Conservation (phyloP, 2,329 filamentous ascomycete genomes). For the Pseudopyrenochaeta lycopersici region DNA sequence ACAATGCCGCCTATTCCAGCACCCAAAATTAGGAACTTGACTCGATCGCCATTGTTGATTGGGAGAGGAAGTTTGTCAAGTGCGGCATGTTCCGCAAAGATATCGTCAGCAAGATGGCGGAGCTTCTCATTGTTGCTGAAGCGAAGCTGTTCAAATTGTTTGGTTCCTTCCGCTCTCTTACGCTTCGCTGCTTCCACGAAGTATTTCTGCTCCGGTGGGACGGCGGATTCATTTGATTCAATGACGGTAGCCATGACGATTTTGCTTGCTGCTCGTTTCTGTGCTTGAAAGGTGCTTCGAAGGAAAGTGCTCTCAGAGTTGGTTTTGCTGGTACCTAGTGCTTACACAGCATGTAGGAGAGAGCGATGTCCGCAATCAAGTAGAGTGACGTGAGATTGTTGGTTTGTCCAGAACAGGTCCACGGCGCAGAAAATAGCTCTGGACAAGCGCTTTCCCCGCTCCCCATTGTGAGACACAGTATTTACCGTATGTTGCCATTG, state of each 20-base stretch:
- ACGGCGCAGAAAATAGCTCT: neutral
- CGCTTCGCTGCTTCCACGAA: slow-evolving; percentile 23
- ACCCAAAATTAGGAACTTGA: slow-evolving; percentile 49
- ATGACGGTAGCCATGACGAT: slow-evolving; percentile 3
- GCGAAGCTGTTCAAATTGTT: slow-evolving; percentile 21
- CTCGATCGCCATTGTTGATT: slow-evolving; percentile 1
- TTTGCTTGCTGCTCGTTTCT: neutral
- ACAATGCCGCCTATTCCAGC: slow-evolving; percentile 53
- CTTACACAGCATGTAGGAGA: neutral
- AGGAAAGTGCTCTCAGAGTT: neutral
- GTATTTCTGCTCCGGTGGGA: slow-evolving; percentile 21
- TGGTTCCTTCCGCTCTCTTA: slow-evolving; percentile 14
- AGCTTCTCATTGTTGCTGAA: slow-evolving; percentile 19
- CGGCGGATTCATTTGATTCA: slow-evolving; percentile 10
- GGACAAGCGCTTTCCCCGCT: neutral
- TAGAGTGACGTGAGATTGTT: slow-evolving; percentile 2
- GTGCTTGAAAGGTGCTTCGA: neutral
- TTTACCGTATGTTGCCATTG: slow-evolving; percentile 1
- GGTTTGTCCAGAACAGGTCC: neutral
- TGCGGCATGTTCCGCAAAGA: slow-evolving; percentile 21
- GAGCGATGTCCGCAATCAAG: neutral
- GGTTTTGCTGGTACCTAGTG: neutral
- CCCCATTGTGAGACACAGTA: neutral
- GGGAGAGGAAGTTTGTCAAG: slow-evolving; percentile 19
- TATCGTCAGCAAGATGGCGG: slow-evolving; percentile 16